phyloP scores from a whole-genome alignment of 1,284 basidiomycete genomes.

The Porodaedalea pini region DNA sequence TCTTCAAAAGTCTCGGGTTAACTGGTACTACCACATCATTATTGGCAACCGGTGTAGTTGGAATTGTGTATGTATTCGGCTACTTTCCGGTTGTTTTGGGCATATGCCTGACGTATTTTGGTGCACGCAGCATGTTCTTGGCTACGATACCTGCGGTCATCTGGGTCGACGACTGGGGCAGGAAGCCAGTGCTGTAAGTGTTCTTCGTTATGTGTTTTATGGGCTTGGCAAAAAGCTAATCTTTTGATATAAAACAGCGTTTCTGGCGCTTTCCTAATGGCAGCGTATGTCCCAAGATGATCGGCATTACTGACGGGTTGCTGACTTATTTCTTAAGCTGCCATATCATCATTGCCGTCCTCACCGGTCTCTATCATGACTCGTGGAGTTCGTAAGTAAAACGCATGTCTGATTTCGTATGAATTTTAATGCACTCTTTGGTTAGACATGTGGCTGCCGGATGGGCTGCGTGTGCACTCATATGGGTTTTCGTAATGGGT shows the following conservation, averaged over 20 bases:
- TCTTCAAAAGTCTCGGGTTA: slow-evolving; percentile 57
- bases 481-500: slow-evolving; percentile 68
- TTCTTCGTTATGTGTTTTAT: too few species aligned
- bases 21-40: slow-evolving; percentile 58
- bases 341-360: slow-evolving; percentile 60
- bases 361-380: slow-evolving; percentile 52
- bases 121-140: slow-evolving; percentile 57
- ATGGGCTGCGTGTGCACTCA: slow-evolving; percentile 61
- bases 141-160: slow-evolving; percentile 72
- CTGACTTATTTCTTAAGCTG: slow-evolving; percentile 37
- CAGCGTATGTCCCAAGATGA: slow-evolving; percentile 35
- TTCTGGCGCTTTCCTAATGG: slow-evolving; percentile 71
- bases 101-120: not conserved
- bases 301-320: not conserved
- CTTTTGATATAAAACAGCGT: too few species aligned
- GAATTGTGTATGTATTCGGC: slow-evolving; percentile 58
- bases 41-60: slow-evolving; percentile 80
- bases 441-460: slow-evolving; percentile 43
- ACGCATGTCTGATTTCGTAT: not conserved
- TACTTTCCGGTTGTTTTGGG: not conserved
- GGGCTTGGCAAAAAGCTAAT: too few species aligned
- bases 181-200: slow-evolving; percentile 54
- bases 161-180: slow-evolving; percentile 68
- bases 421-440: not conserved
- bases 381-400: slow-evolving; percentile 45